Evolutionary conservation across 805 yeast species (phyloP), one percentile per base, ranked within the genome.

Genomic region (Saccharomycopsis sp.): DNA sequence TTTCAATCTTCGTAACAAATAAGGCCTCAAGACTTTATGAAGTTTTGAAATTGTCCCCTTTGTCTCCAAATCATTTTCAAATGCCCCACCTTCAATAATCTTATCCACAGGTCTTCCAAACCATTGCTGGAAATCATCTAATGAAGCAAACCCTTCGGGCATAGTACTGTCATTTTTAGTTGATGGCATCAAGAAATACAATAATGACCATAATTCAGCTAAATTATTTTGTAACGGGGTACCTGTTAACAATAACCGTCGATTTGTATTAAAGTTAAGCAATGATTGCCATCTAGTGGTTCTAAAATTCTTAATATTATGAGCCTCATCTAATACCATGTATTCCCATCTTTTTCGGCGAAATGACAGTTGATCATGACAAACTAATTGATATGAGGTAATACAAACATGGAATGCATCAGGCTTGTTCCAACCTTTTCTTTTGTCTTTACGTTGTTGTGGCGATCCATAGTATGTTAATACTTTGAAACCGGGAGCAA

Each of bases 281-380:
- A 93, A 67, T 0, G 97, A 95, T 65, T 85, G 93, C 99, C 99
- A 93, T 54, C 99, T 75, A 48, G 90, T 93, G 1, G 97, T 90
- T 54, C 96, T 72, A 66, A 93, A 93, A 56, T 93, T 93, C 60
- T 93, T 93, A 65, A 93, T 93, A 56, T 93, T 93, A 61, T 93
- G 99, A 0, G 99, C 99, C 59, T 93, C 99, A 65, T 93, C 99
- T 45, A 89, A 68, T 55, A 93, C 88, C 96, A 93, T 86, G 62
- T 90, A 93, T 57, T 81, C 82, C 99, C 99, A 93, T 55, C 75
- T 78, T 58, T 90, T 85, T 59, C 98, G 74, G 55, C 89, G 79
- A 64, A 93, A 93, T 0, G 94, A 85, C 50, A 84, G 88, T 52
- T 90, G 97, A 63, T 93, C 99, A 58, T 93, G 97, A 8, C 93